Conservation (phyloP, 148 eudicot species). For the Silene conica region DNA sequence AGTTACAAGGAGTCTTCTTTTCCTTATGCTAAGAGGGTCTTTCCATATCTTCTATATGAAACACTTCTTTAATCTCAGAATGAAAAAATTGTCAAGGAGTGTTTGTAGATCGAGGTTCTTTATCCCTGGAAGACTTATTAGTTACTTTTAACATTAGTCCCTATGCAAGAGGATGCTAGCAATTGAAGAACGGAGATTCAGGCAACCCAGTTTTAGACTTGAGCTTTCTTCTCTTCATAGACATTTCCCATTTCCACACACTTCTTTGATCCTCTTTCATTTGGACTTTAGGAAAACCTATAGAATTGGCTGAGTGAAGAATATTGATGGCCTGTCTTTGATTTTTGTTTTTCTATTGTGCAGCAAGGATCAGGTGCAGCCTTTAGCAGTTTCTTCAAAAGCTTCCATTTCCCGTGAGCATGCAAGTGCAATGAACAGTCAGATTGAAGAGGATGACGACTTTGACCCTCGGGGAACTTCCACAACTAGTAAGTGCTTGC, state of each 20-base stretch:
- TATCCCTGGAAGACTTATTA: not conserved
- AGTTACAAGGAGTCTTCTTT: not conserved
- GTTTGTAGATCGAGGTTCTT: not conserved
- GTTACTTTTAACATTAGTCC: no score
- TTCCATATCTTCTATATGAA: no score
- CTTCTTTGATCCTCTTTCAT: not conserved
- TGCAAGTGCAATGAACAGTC: conserved; percentile 2
- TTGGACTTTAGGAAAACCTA: not conserved
- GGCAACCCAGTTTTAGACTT: not conserved
- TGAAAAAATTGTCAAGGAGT: no score
- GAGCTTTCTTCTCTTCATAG: not conserved
- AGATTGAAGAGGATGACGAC: conserved; percentile 57
- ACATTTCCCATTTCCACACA: not conserved
- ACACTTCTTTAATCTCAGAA: no score
- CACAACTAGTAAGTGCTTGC: conserved; percentile 47
- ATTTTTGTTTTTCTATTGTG: not conserved
- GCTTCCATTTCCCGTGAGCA: not conserved
- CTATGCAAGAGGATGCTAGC: no score
- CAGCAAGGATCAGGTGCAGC: conserved; percentile 8
- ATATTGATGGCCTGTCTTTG: not conserved
- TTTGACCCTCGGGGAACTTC: conserved; percentile 90
- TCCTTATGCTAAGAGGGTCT: no score
- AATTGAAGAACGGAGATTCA: no score
- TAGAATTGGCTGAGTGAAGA: no score
- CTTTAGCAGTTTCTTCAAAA: conserved; percentile 4